Percentiles rank a stretch among this genome's conserved stretches.
Evolutionary conservation across 495 filamentous ascomycete genomes (phyloP).

Genomic region (Venustampulla echinocandica): DNA sequence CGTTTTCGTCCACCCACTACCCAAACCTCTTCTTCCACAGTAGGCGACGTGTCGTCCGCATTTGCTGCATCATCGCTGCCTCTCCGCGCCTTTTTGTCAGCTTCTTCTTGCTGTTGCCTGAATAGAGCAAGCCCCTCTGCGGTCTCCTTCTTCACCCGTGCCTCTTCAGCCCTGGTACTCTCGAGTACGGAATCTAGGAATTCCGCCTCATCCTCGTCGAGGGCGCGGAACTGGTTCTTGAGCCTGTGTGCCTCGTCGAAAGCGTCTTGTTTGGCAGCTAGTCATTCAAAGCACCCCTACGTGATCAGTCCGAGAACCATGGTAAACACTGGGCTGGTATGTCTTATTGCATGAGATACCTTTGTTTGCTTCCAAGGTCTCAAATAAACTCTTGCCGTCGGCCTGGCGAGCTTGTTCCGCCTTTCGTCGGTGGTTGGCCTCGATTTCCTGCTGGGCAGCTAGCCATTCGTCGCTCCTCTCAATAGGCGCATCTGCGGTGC

Average conservation of each 20-base stretch:
- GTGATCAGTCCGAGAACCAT: slow-evolving; percentile 16
- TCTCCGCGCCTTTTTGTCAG: slow-evolving; percentile 40
- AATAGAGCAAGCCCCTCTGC: slow-evolving; percentile 64
- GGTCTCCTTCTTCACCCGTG: slow-evolving; percentile 62
- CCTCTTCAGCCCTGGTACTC: slow-evolving; percentile 61
- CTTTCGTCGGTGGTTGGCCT: slow-evolving; percentile 34
- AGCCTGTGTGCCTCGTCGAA: slow-evolving; percentile 84
- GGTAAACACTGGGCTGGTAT: neutral
- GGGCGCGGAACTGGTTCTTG: slow-evolving; percentile 86
- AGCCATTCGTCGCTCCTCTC: slow-evolving; percentile 66
- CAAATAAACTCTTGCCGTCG: slow-evolving; percentile 72
- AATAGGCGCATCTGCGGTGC: slow-evolving; percentile 57
- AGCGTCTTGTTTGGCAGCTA: slow-evolving; percentile 89
- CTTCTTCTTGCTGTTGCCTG: slow-evolving; percentile 57
- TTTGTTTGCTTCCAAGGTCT: slow-evolving; percentile 89
- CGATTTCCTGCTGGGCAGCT: slow-evolving; percentile 66
- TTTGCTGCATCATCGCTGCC: slow-evolving; percentile 26
- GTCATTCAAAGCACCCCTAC: slow-evolving; percentile 17
- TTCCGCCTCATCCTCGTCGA: slow-evolving; percentile 91
- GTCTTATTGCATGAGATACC: slow-evolving; percentile 38
- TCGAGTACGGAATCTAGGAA: slow-evolving; percentile 76
- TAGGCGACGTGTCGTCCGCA: slow-evolving; percentile 20
- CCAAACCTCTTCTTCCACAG: slow-evolving; percentile 45
- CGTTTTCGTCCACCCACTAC: slow-evolving; percentile 46
- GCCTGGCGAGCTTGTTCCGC: slow-evolving; percentile 42